A percentile compares a stretch with the other conserved stretches of the same genome.
Evolutionary conservation across 192 early-diverging fungal genomes (phyloP).

Genomic region (Coemansia umbellata): DNA sequence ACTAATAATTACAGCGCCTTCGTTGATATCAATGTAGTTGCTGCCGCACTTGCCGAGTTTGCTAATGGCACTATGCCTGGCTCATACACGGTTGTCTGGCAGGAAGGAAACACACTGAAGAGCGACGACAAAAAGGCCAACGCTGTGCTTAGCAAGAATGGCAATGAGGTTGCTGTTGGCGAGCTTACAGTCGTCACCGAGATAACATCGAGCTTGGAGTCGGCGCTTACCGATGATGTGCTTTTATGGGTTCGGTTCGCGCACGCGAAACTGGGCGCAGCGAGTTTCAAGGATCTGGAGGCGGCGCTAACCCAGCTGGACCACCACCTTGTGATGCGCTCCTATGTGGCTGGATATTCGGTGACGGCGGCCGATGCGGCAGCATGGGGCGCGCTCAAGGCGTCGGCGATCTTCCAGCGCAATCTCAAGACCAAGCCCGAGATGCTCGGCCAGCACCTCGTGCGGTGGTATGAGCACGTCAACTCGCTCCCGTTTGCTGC

Average conservation of each 20-base stretch:
- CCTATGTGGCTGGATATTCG: slow-evolving; percentile 75
- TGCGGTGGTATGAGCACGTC: slow-evolving; percentile 80
- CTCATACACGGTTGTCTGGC: slow-evolving; percentile 49
- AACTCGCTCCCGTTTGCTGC: slow-evolving; percentile 55
- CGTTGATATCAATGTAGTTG: slow-evolving; percentile 30
- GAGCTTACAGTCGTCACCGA: slow-evolving; percentile 5
- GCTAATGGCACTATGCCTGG: slow-evolving; percentile 29
- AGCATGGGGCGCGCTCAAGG: slow-evolving; percentile 83
- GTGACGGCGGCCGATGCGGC: slow-evolving; percentile 77
- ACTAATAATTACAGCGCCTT: too few species aligned
- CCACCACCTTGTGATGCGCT: slow-evolving; percentile 77
- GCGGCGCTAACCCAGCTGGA: slow-evolving; percentile 67
- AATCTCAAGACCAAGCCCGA: slow-evolving; percentile 67
- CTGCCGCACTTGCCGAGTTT: slow-evolving; percentile 50
- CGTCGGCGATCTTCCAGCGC: slow-evolving; percentile 72
- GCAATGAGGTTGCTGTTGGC: slow-evolving; percentile 7
- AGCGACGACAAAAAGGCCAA: slow-evolving; percentile 41
- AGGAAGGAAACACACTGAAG: slow-evolving; percentile 43
- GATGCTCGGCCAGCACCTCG: slow-evolving; percentile 62
- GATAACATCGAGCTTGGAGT: not conserved
- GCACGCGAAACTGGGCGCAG: slow-evolving; percentile 54
- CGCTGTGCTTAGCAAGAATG: slow-evolving; percentile 25
- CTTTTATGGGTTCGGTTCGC: slow-evolving; percentile 75
- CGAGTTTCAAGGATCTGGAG: slow-evolving; percentile 71
- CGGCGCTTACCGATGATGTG: slow-evolving; percentile 25